Conservation (phyloP, 768 basidiomycete genomes). For the Phylloporus sp. region DNA sequence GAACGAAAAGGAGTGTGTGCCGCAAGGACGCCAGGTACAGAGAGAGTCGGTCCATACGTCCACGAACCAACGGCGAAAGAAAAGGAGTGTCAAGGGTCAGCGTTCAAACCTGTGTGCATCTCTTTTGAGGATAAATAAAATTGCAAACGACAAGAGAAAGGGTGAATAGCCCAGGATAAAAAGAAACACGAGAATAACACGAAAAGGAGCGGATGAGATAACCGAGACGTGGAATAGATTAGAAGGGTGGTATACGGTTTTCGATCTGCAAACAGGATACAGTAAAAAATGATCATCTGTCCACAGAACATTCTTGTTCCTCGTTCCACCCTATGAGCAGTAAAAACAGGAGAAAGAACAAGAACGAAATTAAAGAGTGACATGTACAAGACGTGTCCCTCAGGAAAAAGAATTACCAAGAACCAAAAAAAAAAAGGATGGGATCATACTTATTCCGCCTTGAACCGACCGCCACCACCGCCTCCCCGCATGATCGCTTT, state of each 20-base stretch:
- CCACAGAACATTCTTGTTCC: background rate
- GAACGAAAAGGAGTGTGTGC: background rate
- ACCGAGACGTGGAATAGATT: constrained; percentile 8
- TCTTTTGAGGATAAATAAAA: background rate
- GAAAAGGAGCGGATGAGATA: background rate
- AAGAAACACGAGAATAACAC: background rate
- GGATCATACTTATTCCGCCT: constrained; percentile 33
- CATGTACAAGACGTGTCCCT: constrained; percentile 6
- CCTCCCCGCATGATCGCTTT: constrained; percentile 82
- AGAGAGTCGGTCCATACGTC: background rate
- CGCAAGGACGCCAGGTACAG: too few relatives aligned
- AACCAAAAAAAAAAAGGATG: constrained; percentile 2
- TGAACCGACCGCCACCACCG: constrained; percentile 55
- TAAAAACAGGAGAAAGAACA: constrained; percentile 1
- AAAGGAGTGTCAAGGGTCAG: background rate
- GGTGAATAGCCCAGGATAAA: background rate
- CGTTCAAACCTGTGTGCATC: background rate
- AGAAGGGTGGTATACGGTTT: constrained; percentile 15
- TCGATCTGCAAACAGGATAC: background rate
- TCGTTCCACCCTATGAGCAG: background rate
- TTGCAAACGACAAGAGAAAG: background rate
- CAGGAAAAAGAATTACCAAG: too few relatives aligned
- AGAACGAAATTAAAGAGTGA: constrained; percentile 8
- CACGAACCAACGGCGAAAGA: background rate
- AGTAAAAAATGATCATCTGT: background rate